These are phyloP conservation scores for Panaeolus papilionaceus DNA, from an alignment of 768 basidiomycete species.

Conservation along the genomic window DNA sequence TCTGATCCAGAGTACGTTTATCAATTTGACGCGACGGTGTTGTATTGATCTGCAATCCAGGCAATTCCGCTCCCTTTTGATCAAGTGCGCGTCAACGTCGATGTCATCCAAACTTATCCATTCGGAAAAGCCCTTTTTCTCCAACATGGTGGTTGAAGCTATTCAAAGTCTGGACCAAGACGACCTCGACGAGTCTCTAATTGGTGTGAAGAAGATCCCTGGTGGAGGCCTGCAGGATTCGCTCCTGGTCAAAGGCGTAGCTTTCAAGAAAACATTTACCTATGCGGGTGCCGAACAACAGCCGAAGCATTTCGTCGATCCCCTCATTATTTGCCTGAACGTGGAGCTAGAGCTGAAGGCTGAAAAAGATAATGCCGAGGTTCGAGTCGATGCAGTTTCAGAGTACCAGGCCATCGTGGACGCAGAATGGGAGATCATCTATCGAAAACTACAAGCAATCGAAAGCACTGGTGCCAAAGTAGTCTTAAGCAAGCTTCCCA, in stretches of 20 bases:
- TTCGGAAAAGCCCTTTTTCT: constrained; percentile 98
- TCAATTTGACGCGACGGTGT: background rate
- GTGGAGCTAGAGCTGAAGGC: constrained; percentile 99
- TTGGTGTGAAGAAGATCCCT: constrained; percentile 97
- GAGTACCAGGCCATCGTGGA: constrained; percentile 99
- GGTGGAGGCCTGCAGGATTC: constrained; percentile 99
- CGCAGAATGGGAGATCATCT: constrained; percentile 99
- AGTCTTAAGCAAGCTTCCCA: constrained; percentile 96
- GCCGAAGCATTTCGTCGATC: constrained; percentile 89
- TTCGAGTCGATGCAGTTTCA: constrained; percentile 94
- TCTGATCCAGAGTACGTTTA: constrained; percentile 82
- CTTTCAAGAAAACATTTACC: constrained; percentile 99
- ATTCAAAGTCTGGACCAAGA: constrained; percentile 91
- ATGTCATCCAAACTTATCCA: constrained; percentile 99
- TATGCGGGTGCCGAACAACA: constrained; percentile 99
- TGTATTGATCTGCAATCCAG: constrained; percentile 45
- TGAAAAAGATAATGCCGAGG: constrained; percentile 99
- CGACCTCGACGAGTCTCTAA: constrained; percentile 93
- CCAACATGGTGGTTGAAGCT: constrained; percentile 98
- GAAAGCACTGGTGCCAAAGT: constrained; percentile 97
- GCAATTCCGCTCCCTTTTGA: constrained; percentile 89
- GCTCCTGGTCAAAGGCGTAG: constrained; percentile 85
- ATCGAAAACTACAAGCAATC: constrained; percentile 94
- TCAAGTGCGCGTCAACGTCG: constrained; percentile 98
- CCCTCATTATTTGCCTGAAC: constrained; percentile 92